Evolutionary conservation across 208 protist species (phyloP), one percentile per base, ranked within the genome.

Genomic region (Leishmania aethiopica): DNA sequence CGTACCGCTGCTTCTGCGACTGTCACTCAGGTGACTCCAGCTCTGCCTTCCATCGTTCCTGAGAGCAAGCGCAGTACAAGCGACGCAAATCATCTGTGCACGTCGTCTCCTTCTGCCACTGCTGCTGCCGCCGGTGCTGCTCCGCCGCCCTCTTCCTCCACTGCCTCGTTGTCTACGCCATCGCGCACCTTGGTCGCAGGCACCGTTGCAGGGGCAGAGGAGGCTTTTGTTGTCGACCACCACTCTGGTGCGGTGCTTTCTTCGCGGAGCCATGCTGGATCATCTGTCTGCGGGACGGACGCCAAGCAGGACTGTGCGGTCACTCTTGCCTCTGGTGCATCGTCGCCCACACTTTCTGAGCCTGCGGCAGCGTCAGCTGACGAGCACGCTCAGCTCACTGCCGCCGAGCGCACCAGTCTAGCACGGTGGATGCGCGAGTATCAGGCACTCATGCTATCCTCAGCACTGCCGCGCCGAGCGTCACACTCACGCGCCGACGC

Each of bases 341-440:
- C 49, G 25, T 59, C 72, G 51, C 6, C 51, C 8, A 7, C 72
- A 40, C 72, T 35, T 3, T 77, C 49, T 28, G 32, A 62, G 72
- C 10, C 42, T 13, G 25, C 32, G n/a, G 17, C n/a, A 32, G 51
- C 35, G n/a, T 77, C 72, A 13, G 45, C 49, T 62, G 51, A 51
- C 47, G 22, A 6, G 51, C 13, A 28, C 17, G 51, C 17, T 28
- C n/a, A 62, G 51, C 49, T 75, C 15, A 64, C 72, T 19, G 40
- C 83, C 15, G 57, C 17, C 8, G 83, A 86, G 62, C 66, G 47
- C 19, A 79, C 60, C n/a, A 62, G 70, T 17, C 47, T 86, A 28
- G 10, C 11, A 1, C 8, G 17, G 66, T 86, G 83, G 83, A 80
- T 79, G 83, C 55, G 37, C 6, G 83, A 86, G 83, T 86, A 83